These are phyloP conservation scores for Mucuna pruriens DNA, from an alignment of 306 rosid genomes.

Conservation along the genomic window DNA sequence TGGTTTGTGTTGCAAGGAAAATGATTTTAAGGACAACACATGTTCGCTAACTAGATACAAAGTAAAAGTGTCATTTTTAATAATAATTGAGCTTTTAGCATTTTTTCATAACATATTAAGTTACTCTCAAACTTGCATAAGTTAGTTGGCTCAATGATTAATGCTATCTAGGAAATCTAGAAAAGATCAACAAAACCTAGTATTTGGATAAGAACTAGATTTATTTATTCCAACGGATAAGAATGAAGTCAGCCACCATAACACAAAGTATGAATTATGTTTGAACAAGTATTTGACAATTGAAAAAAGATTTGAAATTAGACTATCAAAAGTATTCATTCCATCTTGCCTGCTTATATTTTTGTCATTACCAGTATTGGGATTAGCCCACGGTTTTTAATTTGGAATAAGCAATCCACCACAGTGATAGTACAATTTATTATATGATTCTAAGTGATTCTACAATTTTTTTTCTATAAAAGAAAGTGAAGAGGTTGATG, in stretches of 20 bases:
- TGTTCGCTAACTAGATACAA: not conserved
- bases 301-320: not conserved
- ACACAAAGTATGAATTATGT: not conserved
- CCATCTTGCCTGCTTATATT: not conserved
- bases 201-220: slow-evolving; percentile 33
- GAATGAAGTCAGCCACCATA: not conserved
- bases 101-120: not conserved
- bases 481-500: not conserved
- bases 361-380: not conserved
- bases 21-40: not conserved
- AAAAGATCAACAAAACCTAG: slow-evolving; percentile 22
- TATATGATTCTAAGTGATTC: not conserved
- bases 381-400: not conserved
- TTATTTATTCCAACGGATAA: slow-evolving; percentile 33
- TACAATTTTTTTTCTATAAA: not conserved
- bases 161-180: not conserved
- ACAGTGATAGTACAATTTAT: not conserved
- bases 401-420: not conserved
- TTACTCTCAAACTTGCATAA: not conserved
- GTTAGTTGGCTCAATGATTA: slow-evolving; percentile 14
- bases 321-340: not conserved
- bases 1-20: not conserved
- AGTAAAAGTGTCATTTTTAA: not conserved
- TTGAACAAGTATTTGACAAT: not conserved
- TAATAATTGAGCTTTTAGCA: not conserved